Conservation (phyloP, 2,329 filamentous ascomycete species). For the Teratosphaeria viscida region DNA sequence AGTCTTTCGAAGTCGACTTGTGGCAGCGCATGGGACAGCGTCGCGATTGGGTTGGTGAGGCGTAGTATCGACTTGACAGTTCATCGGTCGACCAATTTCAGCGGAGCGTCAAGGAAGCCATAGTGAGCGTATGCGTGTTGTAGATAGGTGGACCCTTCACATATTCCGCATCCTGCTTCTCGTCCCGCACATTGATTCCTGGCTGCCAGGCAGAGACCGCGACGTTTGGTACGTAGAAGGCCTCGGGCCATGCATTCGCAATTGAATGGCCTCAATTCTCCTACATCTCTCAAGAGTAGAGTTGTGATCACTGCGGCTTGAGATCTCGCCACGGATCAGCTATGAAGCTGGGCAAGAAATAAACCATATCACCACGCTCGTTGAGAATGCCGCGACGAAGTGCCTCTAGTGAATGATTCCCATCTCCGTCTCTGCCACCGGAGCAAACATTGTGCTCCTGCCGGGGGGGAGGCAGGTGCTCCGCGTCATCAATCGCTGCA, state of each 20-base stretch:
- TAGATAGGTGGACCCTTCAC: too few species aligned
- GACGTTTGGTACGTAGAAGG: too few species aligned
- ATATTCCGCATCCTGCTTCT: too few species aligned
- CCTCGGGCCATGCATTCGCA: background rate
- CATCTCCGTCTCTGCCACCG: background rate
- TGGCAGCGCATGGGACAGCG: background rate
- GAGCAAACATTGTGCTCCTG: background rate
- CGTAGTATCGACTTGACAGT: too few species aligned
- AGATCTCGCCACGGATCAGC: constrained; percentile 61
- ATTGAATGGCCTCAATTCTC: background rate
- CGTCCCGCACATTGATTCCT: too few species aligned
- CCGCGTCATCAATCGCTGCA: background rate
- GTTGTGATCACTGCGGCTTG: constrained; percentile 1
- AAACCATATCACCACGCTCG: constrained; percentile 51
- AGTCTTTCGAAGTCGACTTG: background rate
- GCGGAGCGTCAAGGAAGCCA: too few species aligned
- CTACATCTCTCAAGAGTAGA: background rate
- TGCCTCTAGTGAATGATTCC: constrained; percentile 18
- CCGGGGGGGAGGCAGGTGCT: background rate
- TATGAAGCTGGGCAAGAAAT: constrained; percentile 60
- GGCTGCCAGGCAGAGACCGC: too few species aligned
- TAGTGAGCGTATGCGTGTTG: too few species aligned
- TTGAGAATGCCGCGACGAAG: constrained; percentile 32
- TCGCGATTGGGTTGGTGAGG: too few species aligned
- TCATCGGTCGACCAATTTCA: too few species aligned